Conservation (phyloP, 352 stramenopile genomes). For the Labyrinthula sp. region DNA sequence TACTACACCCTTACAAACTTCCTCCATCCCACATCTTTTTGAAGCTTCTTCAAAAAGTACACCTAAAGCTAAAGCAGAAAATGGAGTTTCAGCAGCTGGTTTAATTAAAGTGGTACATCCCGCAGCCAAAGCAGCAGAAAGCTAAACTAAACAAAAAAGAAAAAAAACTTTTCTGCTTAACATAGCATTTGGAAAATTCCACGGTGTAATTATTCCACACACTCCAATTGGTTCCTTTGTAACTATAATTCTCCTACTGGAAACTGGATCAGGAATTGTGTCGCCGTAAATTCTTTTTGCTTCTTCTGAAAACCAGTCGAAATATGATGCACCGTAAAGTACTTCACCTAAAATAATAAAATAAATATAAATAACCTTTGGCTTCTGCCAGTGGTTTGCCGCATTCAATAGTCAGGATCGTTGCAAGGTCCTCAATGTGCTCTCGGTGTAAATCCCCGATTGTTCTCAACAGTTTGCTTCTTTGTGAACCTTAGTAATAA, state of each 20-base stretch:
- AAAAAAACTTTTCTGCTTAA: constrained; percentile 87
- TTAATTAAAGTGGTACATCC: constrained; percentile 88
- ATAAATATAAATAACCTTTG: no score
- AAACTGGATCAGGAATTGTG: constrained; percentile 39
- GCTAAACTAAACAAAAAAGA: no score
- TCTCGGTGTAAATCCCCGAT: constrained; percentile 22
- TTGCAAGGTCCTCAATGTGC: constrained; percentile 44
- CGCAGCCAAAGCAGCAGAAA: constrained; percentile 63
- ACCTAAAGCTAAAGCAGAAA: constrained; percentile 72
- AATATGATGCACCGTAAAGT: constrained; percentile 68
- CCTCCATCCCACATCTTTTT: no score
- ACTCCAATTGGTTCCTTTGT: constrained; percentile 75
- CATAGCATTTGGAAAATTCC: constrained; percentile 97
- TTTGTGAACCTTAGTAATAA: no score
- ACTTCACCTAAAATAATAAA: no score
- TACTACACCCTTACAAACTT: constrained; percentile 57
- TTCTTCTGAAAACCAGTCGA: constrained; percentile 88
- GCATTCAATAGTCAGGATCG: constrained; percentile 84
- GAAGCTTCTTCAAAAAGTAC: constrained; percentile 60
- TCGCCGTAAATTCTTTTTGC: constrained; percentile 59
- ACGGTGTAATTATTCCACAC: constrained; percentile 76
- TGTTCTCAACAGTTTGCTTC: constrained; percentile 8
- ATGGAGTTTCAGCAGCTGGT: constrained; percentile 75
- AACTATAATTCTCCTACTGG: constrained; percentile 47
- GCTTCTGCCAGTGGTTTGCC: constrained; percentile 84